Conservation (phyloP, 345 rosid species). For the Hirschfeldia incana region DNA sequence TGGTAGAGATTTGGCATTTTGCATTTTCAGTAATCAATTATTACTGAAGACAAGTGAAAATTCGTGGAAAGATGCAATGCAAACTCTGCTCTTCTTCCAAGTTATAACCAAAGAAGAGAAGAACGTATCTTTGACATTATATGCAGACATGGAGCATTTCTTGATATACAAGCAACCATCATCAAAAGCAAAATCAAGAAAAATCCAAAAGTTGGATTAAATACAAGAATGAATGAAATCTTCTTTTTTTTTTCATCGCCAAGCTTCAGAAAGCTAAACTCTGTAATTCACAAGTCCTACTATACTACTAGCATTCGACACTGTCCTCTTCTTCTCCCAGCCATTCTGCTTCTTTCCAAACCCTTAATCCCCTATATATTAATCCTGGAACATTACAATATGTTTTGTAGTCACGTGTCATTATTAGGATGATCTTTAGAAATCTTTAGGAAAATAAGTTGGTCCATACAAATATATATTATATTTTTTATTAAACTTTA, state of each 20-base stretch:
- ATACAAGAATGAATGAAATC: conserved; percentile 1
- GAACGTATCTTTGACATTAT: conserved; percentile 18
- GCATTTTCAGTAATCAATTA: no score
- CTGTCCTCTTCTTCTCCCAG: conserved; percentile 35
- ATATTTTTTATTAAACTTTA: no score
- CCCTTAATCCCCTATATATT: no score
- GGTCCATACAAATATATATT: no score
- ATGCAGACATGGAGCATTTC: conserved; percentile 30
- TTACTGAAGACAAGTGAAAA: no score
- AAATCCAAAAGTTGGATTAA: conserved; percentile 11
- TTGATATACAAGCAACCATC: conserved; percentile 28
- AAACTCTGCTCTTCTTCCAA: not conserved
- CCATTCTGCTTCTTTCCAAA: conserved; percentile 33
- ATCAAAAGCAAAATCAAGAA: conserved; percentile 21
- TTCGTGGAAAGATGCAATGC: not conserved
- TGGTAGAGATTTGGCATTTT: no score
- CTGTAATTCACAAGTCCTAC: conserved; percentile 58
- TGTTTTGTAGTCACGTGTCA: no score
- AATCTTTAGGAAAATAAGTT: no score
- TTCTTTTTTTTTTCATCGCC: conserved; percentile 44
- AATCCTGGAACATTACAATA: no score
- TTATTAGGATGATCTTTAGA: no score
- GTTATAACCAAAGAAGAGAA: not conserved
- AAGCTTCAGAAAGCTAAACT: conserved; percentile 68
- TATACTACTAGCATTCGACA: conserved; percentile 44